A percentile compares a stretch with the other conserved stretches of the same genome.
phyloP scores from a whole-genome alignment of 2,329 filamentous ascomycete genomes.

The Onygenales sp. region DNA sequence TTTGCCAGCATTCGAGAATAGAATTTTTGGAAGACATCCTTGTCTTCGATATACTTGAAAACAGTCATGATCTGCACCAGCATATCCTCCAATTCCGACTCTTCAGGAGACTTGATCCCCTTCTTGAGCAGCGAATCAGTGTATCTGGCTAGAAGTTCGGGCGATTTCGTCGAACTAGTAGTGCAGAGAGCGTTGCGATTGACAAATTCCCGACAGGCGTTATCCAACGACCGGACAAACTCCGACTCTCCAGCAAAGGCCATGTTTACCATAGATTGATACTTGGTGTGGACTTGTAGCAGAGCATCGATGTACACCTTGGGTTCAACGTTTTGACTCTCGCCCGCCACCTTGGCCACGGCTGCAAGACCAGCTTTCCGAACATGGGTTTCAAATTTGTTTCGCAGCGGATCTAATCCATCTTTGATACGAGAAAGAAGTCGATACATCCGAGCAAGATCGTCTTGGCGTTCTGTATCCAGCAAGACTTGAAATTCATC shows the following conservation, averaged over 20 bases:
- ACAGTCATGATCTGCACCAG: slow-evolving; percentile 95
- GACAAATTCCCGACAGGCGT: slow-evolving; percentile 95
- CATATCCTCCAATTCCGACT: slow-evolving; percentile 83
- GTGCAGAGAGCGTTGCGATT: slow-evolving; percentile 97
- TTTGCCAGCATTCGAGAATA: slow-evolving; percentile 95
- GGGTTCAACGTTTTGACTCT: slow-evolving; percentile 83
- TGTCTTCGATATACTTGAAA: slow-evolving; percentile 99
- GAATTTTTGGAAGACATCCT: slow-evolving; percentile 99
- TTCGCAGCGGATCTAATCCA: slow-evolving; percentile 77
- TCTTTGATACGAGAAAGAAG: slow-evolving; percentile 82
- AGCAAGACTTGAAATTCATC: slow-evolving; percentile 94
- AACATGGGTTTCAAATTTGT: slow-evolving; percentile 85
- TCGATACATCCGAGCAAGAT: slow-evolving; percentile 94
- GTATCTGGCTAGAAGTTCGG: slow-evolving; percentile 90
- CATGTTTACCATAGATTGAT: slow-evolving; percentile 79
- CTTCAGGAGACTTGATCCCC: slow-evolving; percentile 75
- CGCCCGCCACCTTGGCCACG: slow-evolving; percentile 80
- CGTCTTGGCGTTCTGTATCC: slow-evolving; percentile 88
- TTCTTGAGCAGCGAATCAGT: slow-evolving; percentile 88
- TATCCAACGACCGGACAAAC: slow-evolving; percentile 91
- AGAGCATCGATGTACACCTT: slow-evolving; percentile 95
- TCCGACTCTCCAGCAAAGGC: slow-evolving; percentile 94
- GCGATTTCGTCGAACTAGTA: slow-evolving; percentile 83
- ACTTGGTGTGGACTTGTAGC: slow-evolving; percentile 87
- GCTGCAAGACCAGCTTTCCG: slow-evolving; percentile 79